Evolutionary conservation across 108 stramenopile genomes (phyloP).

Genomic region (Schizochytrium sp.): DNA sequence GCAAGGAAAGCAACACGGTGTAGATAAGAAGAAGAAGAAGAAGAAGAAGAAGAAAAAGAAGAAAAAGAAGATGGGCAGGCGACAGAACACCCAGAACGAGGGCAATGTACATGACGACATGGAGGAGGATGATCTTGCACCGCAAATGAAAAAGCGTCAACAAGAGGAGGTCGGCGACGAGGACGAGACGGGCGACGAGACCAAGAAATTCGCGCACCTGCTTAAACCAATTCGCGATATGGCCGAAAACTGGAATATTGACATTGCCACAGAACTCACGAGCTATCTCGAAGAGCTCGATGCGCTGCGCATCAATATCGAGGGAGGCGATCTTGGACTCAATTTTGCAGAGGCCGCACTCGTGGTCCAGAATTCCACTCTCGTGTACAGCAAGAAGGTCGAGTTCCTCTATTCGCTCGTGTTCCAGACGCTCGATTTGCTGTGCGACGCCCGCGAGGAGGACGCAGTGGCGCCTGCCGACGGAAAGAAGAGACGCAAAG

Average conservation of each 20-base stretch:
- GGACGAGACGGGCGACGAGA: background rate
- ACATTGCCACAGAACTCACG: constrained; percentile 77
- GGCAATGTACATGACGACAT: too few species aligned
- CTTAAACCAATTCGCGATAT: constrained; percentile 83
- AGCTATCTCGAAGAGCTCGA: constrained; percentile 61
- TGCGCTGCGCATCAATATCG: constrained; percentile 33
- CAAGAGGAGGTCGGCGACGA: too few species aligned
- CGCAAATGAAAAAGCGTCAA: too few species aligned
- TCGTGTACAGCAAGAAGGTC: constrained; percentile 81
- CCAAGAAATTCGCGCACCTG: background rate
- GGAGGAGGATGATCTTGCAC: too few species aligned
- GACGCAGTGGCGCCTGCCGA: background rate
- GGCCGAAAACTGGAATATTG: constrained; percentile 85
- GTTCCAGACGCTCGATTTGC: constrained; percentile 51
- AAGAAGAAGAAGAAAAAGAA: too few species aligned
- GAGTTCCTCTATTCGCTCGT: constrained; percentile 84
- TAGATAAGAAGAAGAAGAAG: too few species aligned
- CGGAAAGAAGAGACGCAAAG: background rate
- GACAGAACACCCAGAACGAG: too few species aligned
- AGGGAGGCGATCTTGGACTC: constrained; percentile 43
- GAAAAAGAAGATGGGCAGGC: too few species aligned
- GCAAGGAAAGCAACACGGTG: too few species aligned
- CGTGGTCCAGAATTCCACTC: constrained; percentile 66
- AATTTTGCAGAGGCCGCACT: constrained; percentile 92
- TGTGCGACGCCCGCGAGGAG: background rate